phyloP scores from a whole-genome alignment of 139 green algal species.

The Tetradesmus lagerheimii region DNA sequence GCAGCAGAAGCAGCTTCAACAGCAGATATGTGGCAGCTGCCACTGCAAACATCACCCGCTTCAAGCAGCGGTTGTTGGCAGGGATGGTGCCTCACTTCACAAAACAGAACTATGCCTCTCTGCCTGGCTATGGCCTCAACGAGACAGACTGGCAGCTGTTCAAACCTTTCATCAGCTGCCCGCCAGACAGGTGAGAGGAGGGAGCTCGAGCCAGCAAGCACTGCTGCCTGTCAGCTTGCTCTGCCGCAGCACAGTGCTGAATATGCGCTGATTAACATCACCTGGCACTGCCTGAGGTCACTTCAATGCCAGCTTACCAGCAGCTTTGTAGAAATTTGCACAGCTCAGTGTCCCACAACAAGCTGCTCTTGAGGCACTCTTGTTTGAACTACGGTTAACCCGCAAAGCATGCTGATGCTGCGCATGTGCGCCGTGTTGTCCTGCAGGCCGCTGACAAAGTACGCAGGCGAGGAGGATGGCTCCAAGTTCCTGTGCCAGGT shows the following conservation, averaged over 20 bases:
- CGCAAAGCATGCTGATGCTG: too few species aligned
- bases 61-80: background rate
- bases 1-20: background rate
- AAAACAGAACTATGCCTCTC: background rate
- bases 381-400: too few species aligned
- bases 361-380: too few species aligned
- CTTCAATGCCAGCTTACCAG: too few species aligned
- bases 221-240: too few species aligned
- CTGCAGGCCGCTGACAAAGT: background rate
- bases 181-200: background rate
- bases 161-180: background rate
- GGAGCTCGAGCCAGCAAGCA: background rate
- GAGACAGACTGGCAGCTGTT: background rate
- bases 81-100: background rate
- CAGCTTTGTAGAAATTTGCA: too few species aligned
- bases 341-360: too few species aligned
- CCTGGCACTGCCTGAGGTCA: too few species aligned
- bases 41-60: background rate
- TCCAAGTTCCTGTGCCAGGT: constrained; percentile 6
- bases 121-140: background rate
- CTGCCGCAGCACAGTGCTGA: too few species aligned
- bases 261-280: too few species aligned
- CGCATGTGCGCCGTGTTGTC: background rate
- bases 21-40: constrained; percentile 6
- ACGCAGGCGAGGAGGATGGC: background rate